These are phyloP conservation scores for Testicularia cyperi DNA, from an alignment of 1,284 basidiomycete genomes.

Conservation along the genomic window DNA sequence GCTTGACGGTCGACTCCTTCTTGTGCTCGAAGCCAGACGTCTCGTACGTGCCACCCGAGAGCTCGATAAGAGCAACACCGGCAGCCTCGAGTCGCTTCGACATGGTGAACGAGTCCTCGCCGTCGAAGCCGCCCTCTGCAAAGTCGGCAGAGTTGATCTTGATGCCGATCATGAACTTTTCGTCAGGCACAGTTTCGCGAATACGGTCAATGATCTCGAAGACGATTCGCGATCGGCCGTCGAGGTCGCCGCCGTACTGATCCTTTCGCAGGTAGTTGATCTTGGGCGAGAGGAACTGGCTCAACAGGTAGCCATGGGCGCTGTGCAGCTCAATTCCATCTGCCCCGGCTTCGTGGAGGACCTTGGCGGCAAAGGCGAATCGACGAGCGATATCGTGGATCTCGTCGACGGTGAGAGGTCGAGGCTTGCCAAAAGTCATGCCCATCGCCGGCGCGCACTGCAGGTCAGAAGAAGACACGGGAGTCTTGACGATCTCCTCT, in stretches of 20 bases:
- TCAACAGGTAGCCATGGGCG: constrained; percentile 81
- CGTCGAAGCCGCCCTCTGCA: constrained; percentile 64
- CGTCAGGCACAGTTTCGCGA: constrained; percentile 65
- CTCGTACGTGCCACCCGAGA: constrained; percentile 85
- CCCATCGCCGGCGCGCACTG: constrained; percentile 50
- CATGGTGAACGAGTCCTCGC: constrained; percentile 69
- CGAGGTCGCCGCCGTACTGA: constrained; percentile 65
- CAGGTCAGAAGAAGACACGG: constrained; percentile 48
- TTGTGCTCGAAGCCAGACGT: constrained; percentile 66
- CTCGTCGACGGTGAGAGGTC: constrained; percentile 67
- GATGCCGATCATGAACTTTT: constrained; percentile 74
- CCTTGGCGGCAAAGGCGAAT: constrained; percentile 72
- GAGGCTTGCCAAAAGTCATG: constrained; percentile 48
- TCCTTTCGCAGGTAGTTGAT: constrained; percentile 73
- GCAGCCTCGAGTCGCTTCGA: constrained; percentile 58
- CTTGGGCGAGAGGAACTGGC: constrained; percentile 78
- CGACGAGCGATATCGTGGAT: constrained; percentile 68
- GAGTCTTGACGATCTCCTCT: constrained; percentile 26
- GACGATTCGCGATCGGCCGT: constrained; percentile 65
- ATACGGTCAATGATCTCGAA: constrained; percentile 70
- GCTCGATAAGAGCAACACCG: constrained; percentile 76
- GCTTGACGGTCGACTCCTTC: constrained; percentile 57
- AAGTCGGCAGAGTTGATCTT: constrained; percentile 86
- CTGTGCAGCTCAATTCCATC: constrained; percentile 87
- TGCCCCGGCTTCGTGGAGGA: constrained; percentile 74